Conservation (phyloP, 352 stramenopile genomes). For the Globisporangium emineosum region DNA sequence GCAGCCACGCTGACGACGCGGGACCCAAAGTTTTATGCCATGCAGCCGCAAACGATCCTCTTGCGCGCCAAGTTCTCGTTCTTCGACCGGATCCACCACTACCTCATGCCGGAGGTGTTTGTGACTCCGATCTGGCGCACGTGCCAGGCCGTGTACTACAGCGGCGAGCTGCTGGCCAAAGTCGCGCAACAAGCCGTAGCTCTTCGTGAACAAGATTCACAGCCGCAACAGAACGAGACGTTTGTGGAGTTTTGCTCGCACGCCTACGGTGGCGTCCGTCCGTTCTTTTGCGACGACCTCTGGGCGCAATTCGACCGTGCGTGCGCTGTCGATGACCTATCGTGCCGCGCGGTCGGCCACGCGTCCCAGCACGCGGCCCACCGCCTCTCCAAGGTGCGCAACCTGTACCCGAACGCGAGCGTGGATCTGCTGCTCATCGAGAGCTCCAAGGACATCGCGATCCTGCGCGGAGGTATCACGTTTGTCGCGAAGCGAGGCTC, state of each 20-base stretch:
- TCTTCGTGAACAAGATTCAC: no score
- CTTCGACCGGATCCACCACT: constrained; percentile 8
- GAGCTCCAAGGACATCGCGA: constrained; percentile 3
- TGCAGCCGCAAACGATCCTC: neutral
- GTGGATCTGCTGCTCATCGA: constrained; percentile 17
- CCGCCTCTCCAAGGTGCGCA: no score
- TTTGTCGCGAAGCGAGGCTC: constrained; percentile 6
- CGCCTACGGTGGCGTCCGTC: constrained; percentile 5
- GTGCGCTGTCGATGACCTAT: neutral
- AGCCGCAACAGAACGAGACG: neutral
- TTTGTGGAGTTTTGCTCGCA: constrained; percentile 12
- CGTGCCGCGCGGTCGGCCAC: constrained; percentile 6
- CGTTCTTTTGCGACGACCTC: constrained; percentile 15
- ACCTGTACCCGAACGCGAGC: constrained; percentile 6
- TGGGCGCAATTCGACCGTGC: constrained; percentile 12
- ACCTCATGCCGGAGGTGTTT: neutral
- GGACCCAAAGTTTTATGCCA: no score
- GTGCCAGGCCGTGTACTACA: constrained; percentile 6
- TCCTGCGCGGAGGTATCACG: neutral
- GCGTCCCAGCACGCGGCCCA: constrained; percentile 7
- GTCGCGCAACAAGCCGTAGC: no score
- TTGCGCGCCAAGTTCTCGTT: neutral
- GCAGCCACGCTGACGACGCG: no score
- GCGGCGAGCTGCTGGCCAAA: neutral
- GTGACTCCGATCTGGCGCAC: neutral